These are phyloP conservation scores for Geotrichum reessii DNA, from an alignment of 1,139 yeast genomes.

Conservation along the genomic window DNA sequence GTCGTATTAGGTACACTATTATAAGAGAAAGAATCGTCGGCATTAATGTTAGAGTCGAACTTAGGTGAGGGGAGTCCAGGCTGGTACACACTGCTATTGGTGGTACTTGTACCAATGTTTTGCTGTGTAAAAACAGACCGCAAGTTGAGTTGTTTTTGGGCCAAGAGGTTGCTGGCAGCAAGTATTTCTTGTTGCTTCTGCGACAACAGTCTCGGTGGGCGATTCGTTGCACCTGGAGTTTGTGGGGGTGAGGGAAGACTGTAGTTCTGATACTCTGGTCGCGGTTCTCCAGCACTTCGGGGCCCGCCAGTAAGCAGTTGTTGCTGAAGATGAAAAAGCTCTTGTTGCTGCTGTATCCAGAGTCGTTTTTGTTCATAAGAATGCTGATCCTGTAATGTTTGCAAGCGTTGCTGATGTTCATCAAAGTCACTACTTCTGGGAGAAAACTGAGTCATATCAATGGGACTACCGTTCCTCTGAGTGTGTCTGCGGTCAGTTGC, in stretches of 20 bases:
- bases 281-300: background rate
- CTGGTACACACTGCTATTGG: conserved; percentile 12
- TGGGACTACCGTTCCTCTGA: background rate
- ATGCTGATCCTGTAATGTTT: conserved; percentile 1
- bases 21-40: conserved; percentile 4
- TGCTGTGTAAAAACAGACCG: conserved; percentile 32
- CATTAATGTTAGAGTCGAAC: background rate
- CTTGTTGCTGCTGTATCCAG: conserved; percentile 2
- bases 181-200: conserved; percentile 38
- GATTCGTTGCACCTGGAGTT: conserved; percentile 21
- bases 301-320: conserved; percentile 24
- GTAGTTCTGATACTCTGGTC: background rate
- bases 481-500: conserved; percentile 31
- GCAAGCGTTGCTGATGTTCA: conserved; percentile 23
- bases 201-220: conserved; percentile 22
- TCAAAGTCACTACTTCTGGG: background rate
- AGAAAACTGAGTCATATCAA: background rate
- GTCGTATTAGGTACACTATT: background rate
- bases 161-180: conserved; percentile 30
- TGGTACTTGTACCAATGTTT: conserved; percentile 7
- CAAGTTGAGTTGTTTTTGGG: conserved; percentile 35
- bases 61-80: conserved; percentile 6
- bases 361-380: conserved; percentile 5
- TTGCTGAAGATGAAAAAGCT: conserved; percentile 5
- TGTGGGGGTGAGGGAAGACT: conserved; percentile 23